phyloP scores from a whole-genome alignment of 441 rosid genomes.

The Gossypium davidsonii region DNA sequence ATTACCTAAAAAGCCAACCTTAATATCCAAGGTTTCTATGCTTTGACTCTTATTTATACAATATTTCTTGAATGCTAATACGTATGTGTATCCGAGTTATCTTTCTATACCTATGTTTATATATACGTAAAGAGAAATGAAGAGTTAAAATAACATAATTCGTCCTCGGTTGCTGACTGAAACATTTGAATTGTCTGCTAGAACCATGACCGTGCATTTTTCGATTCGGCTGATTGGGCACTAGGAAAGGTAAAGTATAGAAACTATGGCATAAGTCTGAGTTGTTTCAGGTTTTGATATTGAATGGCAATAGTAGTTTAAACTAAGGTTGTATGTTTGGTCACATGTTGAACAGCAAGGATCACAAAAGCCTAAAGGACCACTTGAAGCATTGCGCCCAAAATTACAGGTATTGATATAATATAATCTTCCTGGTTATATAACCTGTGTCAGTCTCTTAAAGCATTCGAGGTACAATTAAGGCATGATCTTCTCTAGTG shows the following conservation, averaged over 20 bases:
- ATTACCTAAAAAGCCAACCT: constrained; percentile 46
- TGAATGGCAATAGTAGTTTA: background rate
- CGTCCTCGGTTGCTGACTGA: background rate
- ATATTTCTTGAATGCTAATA: too few species aligned
- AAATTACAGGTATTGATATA: constrained; percentile 42
- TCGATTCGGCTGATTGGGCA: constrained; percentile 77
- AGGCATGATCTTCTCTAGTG: background rate
- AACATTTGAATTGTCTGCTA: constrained; percentile 13
- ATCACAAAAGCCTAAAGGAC: constrained; percentile 58
- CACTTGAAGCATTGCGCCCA: constrained; percentile 60
- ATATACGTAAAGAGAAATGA: too few species aligned
- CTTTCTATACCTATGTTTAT: too few species aligned
- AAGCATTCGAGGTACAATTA: background rate
- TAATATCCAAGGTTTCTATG: constrained; percentile 47
- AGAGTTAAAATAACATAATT: background rate
- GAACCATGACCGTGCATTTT: constrained; percentile 64
- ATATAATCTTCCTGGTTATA: background rate
- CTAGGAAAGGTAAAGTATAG: constrained; percentile 43
- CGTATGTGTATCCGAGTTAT: too few species aligned
- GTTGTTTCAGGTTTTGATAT: constrained; percentile 5
- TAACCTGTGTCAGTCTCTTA: background rate
- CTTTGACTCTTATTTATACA: background rate
- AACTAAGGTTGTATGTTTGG: background rate
- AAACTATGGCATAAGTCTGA: background rate
- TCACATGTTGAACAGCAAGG: constrained; percentile 34